These are phyloP conservation scores for Venturia effusa DNA, from an alignment of 2,329 filamentous ascomycete species.

Conservation along the genomic window DNA sequence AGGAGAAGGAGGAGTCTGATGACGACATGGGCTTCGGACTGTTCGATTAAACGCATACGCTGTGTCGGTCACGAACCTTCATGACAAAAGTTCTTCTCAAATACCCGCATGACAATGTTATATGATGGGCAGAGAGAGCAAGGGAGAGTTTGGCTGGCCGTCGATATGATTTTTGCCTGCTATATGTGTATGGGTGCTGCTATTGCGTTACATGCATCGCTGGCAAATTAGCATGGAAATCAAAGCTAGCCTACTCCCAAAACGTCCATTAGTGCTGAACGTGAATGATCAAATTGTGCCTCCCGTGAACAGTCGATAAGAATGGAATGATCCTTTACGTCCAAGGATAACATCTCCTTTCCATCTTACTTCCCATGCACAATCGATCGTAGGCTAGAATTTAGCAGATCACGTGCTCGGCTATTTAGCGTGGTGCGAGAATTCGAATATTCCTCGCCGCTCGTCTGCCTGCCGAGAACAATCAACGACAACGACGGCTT, in stretches of 20 bases:
- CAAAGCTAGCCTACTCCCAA: not conserved
- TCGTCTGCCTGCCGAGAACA: not conserved
- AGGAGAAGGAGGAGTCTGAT: conserved; percentile 68
- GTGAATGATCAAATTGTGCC: not conserved
- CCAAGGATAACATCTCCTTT: too few relatives aligned
- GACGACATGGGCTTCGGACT: conserved; percentile 68
- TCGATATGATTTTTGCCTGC: not conserved
- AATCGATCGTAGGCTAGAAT: not conserved
- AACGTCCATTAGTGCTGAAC: not conserved
- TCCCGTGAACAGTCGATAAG: not conserved
- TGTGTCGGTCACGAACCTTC: not conserved
- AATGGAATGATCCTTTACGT: too few relatives aligned
- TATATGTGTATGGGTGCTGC: not conserved
- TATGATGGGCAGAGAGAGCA: not conserved
- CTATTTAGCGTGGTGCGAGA: not conserved
- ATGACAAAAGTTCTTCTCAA: conserved; percentile 2
- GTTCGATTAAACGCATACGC: conserved; percentile 45
- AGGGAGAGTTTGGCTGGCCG: not conserved
- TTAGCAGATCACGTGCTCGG: not conserved
- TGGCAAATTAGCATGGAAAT: not conserved
- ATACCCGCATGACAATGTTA: conserved; percentile 22
- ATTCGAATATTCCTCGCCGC: not conserved
- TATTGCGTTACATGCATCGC: not conserved
- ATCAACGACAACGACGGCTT: not conserved
- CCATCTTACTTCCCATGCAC: too few relatives aligned